phyloP scores from a whole-genome alignment of 345 rosid species.

The Citrus glauca region DNA sequence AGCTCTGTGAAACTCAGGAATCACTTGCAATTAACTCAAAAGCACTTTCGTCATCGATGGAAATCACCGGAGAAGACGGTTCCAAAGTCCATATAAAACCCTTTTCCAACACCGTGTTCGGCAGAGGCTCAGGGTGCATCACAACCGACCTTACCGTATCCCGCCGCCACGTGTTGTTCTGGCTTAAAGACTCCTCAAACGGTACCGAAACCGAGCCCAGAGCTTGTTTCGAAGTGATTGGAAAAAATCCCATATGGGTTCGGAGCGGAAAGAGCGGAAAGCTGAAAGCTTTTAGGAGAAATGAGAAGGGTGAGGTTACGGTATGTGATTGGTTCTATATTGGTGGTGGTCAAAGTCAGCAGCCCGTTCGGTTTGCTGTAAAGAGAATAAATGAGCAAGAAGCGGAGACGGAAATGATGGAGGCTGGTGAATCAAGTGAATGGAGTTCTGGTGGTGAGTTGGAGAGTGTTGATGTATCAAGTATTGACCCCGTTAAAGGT shows the following conservation, averaged over 20 bases:
- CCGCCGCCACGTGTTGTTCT: constrained; percentile 54
- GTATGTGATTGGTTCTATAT: constrained; percentile 60
- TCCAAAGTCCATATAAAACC: constrained; percentile 30
- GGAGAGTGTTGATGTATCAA: constrained; percentile 28
- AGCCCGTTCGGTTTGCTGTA: constrained; percentile 54
- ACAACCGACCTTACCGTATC: constrained; percentile 55
- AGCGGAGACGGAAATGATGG: constrained; percentile 23
- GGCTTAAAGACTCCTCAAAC: constrained; percentile 19
- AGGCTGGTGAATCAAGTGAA: constrained; percentile 18
- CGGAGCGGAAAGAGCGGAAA: constrained; percentile 25
- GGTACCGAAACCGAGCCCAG: constrained; percentile 26
- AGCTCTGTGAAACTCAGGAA: too few relatives aligned
- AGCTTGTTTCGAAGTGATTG: constrained; percentile 57
- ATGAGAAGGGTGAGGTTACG: constrained; percentile 43
- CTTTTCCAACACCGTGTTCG: constrained; percentile 32
- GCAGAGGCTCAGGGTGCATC: constrained; percentile 57
- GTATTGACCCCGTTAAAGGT: constrained; percentile 69
- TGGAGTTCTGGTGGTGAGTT: constrained; percentile 10
- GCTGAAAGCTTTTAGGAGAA: constrained; percentile 39
- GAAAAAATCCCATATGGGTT: constrained; percentile 75
- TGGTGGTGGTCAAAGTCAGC: constrained; percentile 28
- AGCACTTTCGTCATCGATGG: constrained; percentile 35
- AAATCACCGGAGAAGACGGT: constrained; percentile 69
- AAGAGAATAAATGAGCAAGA: constrained; percentile 28
- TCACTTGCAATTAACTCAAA: background rate